Evolutionary conservation across 2,329 filamentous ascomycete species (phyloP).

Genomic region (Monilinia vaccinii-corymbosi): DNA sequence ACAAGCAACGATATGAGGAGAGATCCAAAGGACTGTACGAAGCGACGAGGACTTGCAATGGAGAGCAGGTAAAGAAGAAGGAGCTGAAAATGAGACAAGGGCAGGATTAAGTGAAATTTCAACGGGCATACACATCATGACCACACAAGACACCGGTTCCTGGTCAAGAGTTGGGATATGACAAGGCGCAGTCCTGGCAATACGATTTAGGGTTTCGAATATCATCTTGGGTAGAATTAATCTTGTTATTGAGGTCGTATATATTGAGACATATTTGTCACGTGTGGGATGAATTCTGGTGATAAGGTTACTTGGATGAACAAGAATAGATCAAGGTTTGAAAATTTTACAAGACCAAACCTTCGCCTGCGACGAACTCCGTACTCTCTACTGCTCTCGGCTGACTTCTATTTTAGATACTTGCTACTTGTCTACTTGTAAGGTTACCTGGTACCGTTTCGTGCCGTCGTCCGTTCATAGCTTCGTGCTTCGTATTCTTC

Average conservation of each 20-base stretch:
- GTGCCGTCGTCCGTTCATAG: too few relatives aligned
- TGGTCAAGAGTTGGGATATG: background rate
- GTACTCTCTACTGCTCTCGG: too few relatives aligned
- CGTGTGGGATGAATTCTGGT: background rate
- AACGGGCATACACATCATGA: background rate
- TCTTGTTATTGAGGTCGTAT: conserved; percentile 4
- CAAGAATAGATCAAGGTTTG: background rate
- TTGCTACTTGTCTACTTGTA: too few relatives aligned
- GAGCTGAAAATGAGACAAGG: background rate
- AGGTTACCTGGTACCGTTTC: too few relatives aligned
- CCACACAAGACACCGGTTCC: background rate
- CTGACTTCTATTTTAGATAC: too few relatives aligned
- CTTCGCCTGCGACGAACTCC: too few relatives aligned
- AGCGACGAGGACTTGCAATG: background rate
- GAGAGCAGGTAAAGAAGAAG: too few relatives aligned
- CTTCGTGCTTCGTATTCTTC: too few relatives aligned
- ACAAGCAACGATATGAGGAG: background rate
- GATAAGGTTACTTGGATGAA: background rate
- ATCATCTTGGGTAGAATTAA: background rate
- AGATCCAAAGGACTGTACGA: background rate
- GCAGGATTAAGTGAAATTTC: conserved; percentile 6
- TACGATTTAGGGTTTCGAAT: background rate
- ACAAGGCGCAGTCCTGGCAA: conserved; percentile 9
- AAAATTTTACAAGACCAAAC: too few relatives aligned
- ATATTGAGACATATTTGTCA: background rate